Conservation (phyloP, 2,329 filamentous ascomycete species). For the Hypoxylon sp. region DNA sequence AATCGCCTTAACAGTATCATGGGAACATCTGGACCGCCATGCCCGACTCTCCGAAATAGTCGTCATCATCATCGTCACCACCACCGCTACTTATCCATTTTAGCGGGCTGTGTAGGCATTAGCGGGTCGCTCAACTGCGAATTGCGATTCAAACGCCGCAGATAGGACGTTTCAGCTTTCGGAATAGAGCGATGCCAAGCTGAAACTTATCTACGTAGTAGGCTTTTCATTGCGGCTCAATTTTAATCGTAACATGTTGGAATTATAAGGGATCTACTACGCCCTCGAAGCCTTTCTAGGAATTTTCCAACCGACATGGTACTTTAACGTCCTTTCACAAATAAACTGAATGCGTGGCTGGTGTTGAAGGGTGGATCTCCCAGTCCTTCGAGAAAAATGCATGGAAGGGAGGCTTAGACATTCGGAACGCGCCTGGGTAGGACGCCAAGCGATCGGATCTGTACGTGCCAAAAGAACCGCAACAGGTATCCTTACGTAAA, state of each 20-base stretch:
- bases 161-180: conserved; percentile 8
- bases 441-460: conserved; percentile 38
- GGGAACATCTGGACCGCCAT: conserved; percentile 16
- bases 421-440: conserved; percentile 22
- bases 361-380: conserved; percentile 11
- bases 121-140: conserved; percentile 7
- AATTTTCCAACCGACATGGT: conserved; percentile 16
- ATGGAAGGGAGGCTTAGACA: conserved; percentile 46
- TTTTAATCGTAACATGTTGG: not conserved
- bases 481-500: conserved; percentile 24
- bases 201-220: conserved; percentile 12
- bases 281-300: conserved; percentile 20
- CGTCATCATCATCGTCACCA: conserved; percentile 16
- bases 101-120: conserved; percentile 22
- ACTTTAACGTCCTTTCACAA: conserved; percentile 8
- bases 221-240: conserved; percentile 19
- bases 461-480: conserved; percentile 14
- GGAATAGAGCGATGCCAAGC: conserved; percentile 7
- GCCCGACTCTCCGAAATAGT: conserved; percentile 13
- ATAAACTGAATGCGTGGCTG: conserved; percentile 23
- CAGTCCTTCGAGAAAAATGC: conserved; percentile 45
- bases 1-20: conserved; percentile 17
- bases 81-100: conserved; percentile 1
- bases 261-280: conserved; percentile 5
- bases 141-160: conserved; percentile 10